Evolutionary conservation across 345 rosid genomes (phyloP).

Genomic region (Diplotaxis tenuifolia): DNA sequence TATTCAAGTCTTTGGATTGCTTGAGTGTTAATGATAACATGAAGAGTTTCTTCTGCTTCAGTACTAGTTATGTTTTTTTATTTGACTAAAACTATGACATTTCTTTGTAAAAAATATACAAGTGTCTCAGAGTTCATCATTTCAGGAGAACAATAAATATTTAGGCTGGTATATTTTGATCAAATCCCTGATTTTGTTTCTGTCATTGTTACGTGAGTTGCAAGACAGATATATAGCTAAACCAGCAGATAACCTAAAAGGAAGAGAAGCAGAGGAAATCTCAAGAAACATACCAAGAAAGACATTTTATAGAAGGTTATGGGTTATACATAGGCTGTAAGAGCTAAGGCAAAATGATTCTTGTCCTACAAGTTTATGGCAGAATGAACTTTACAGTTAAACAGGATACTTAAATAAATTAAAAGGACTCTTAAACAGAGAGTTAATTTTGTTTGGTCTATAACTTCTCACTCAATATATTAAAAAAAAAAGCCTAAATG

Average conservation of each 20-base stretch:
- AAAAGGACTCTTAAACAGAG: neutral
- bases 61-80: neutral
- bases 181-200: neutral
- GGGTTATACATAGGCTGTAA: constrained; percentile 16
- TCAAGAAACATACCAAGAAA: constrained; percentile 1
- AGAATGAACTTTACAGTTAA: neutral
- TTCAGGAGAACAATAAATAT: neutral
- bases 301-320: neutral
- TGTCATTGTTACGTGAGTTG: neutral
- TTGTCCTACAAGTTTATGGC: neutral
- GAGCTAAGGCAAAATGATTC: neutral
- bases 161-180: neutral
- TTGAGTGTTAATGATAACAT: too few species aligned
- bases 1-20: too few species aligned
- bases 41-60: too few species aligned
- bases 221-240: neutral
- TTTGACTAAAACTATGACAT: constrained; percentile 8
- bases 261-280: neutral
- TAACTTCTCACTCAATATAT: too few species aligned
- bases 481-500: too few species aligned
- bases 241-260: neutral
- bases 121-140: neutral
- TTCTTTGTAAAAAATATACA: neutral
- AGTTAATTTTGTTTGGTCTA: neutral
- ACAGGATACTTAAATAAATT: neutral